phyloP scores from a whole-genome alignment of 1,284 basidiomycete species.

The Porphyrellus sp. region DNA sequence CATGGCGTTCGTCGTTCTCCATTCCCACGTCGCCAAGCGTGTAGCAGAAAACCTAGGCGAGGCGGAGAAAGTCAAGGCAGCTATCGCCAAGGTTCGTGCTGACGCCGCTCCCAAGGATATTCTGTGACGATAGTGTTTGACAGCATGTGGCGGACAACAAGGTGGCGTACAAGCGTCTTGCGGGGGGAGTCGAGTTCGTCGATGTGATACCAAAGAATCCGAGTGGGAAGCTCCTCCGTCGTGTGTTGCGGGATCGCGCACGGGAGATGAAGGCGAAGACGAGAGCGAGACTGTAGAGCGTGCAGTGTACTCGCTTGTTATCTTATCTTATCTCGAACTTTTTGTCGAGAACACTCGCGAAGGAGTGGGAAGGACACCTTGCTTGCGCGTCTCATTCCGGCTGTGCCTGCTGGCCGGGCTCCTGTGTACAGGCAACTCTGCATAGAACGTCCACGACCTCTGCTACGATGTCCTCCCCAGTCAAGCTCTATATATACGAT shows the following conservation, averaged over 20 bases:
- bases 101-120: neutral
- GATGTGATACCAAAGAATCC: conserved; percentile 58
- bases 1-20: conserved; percentile 52
- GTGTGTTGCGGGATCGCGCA: conserved; percentile 54
- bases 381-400: conserved; percentile 15
- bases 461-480: conserved; percentile 35
- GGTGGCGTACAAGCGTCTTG: conserved; percentile 58
- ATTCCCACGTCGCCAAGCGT: conserved; percentile 32
- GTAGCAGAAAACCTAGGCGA: conserved; percentile 32
- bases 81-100: conserved; percentile 43
- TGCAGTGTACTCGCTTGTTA: conserved; percentile 3
- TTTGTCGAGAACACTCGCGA: conserved; percentile 7
- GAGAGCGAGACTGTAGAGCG: conserved; percentile 25
- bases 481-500: conserved; percentile 88
- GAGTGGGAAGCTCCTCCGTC: conserved; percentile 56
- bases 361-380: neutral
- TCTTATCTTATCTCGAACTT: conserved; percentile 10
- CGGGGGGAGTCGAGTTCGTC: conserved; percentile 53
- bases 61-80: conserved; percentile 34
- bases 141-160: conserved; percentile 67
- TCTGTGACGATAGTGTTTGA: neutral
- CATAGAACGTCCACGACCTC: neutral
- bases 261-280: conserved; percentile 29
- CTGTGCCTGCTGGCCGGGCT: conserved; percentile 6
- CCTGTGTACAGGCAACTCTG: neutral